Evolutionary conservation across 331 rosid genomes (phyloP), one percentile per base, ranked within the genome.

Genomic region (Prunus yedoensis): DNA sequence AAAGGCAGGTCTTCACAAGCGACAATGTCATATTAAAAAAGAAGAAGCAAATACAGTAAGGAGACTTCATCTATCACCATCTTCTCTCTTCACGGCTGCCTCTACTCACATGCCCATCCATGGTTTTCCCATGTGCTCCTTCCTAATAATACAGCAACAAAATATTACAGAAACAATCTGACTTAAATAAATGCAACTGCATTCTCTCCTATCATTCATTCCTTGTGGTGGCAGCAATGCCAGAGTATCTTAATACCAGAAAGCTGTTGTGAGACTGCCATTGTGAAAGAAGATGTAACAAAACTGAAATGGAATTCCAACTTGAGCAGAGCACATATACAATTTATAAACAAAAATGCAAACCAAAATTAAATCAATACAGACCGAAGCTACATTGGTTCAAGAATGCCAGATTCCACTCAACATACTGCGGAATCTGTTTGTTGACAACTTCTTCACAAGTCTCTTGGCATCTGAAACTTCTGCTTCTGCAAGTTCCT

Each of bases 391-490:
- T 10, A 65, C 50, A 10, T 82, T 77, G 82, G 89, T 77, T 91
- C 87, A 91, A 66, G 88, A 88, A 81, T 88, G 89, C 97, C 97
- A 93, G 70, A 93, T 85, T 84, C 93, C 93, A 83, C 80, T 88
- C 14, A 93, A 84, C 86, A 93, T 69, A 64, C 85, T 88, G 58
- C 93, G 86, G 79, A 93, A 93, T 79, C 93, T 85, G 88, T 85
- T 89, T 38, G 88, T 81, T 71, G 92, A 85, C 45, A 93, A 78
- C 80, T 91, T 93, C 84, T 85, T 90, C 27, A 91, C 97, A 53
- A 93, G 93, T 70, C 84, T 91, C 88, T 93, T 93, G 66, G 98
- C 98, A 84, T 93, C 97, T 35, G 87, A 82, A 78, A 87, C 91
- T 69, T 93, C 89, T 52, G 93, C 83, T 76, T 93, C 92, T 78